Conservation (phyloP, 805 yeast species). For the Peterozyma xylosa region DNA sequence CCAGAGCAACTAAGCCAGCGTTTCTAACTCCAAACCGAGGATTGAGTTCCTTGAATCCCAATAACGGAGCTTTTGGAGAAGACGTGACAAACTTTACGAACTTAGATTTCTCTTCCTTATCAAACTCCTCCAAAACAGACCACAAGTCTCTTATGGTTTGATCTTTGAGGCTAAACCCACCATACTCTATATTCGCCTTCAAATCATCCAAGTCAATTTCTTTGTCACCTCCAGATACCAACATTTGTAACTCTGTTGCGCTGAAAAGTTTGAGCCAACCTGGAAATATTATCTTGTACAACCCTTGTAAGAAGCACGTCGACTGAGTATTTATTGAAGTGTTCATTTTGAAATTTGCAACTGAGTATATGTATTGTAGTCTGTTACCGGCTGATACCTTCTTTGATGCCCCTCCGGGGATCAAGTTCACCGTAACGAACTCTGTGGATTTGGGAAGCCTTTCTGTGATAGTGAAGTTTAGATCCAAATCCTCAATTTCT, state of each 20-base stretch:
- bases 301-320: constrained; percentile 58
- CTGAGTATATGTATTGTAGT: constrained; percentile 64
- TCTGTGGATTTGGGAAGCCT: constrained; percentile 14
- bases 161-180: constrained; percentile 52
- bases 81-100: constrained; percentile 87
- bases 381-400: constrained; percentile 57
- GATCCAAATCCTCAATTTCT: constrained; percentile 51
- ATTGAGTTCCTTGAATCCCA: constrained; percentile 68
- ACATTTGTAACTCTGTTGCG: constrained; percentile 71
- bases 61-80: constrained; percentile 82
- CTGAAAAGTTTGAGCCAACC: constrained; percentile 83
- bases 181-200: constrained; percentile 51
- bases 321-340: constrained; percentile 52
- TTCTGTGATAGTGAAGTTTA: constrained; percentile 62
- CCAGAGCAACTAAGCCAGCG: constrained; percentile 40
- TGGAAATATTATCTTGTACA: constrained; percentile 58
- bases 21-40: constrained; percentile 81
- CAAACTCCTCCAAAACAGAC: constrained; percentile 67
- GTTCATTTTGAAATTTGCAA: constrained; percentile 77
- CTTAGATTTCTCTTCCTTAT: constrained; percentile 50
- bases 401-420: constrained; percentile 48
- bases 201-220: constrained; percentile 71
- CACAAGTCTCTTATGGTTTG: constrained; percentile 62
- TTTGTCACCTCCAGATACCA: constrained; percentile 73
- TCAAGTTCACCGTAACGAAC: constrained; percentile 43